These are phyloP conservation scores for Potentilla sterilis DNA, from an alignment of 306 rosid species.

Conservation along the genomic window DNA sequence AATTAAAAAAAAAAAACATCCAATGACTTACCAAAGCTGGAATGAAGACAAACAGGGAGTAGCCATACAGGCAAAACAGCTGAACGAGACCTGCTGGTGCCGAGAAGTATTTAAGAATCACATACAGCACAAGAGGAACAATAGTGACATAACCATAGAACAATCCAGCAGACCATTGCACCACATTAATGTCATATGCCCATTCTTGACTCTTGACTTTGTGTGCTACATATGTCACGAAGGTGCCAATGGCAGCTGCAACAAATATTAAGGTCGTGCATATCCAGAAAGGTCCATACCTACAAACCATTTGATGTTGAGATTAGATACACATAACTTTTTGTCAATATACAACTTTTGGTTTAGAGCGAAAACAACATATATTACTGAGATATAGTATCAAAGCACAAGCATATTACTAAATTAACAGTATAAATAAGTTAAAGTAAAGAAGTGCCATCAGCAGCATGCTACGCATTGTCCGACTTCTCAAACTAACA, in stretches of 20 bases:
- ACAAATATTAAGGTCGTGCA: slow-evolving; percentile 92
- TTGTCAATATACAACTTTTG: not conserved
- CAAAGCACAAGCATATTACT: not conserved
- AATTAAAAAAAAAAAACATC: slow-evolving; percentile 7
- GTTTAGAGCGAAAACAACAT: not conserved
- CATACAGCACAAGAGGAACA: slow-evolving; percentile 71
- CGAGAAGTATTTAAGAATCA: slow-evolving; percentile 87
- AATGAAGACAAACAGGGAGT: slow-evolving; percentile 85
- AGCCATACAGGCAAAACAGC: slow-evolving; percentile 90
- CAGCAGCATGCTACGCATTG: not conserved
- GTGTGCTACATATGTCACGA: slow-evolving; percentile 88
- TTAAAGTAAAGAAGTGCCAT: not conserved
- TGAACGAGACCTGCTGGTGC: slow-evolving; percentile 90
- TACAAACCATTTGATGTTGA: slow-evolving; percentile 35
- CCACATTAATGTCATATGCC: slow-evolving; percentile 89
- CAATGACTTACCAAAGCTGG: slow-evolving; percentile 76
- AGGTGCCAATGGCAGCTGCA: slow-evolving; percentile 92
- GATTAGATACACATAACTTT: slow-evolving; percentile 8
- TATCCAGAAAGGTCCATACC: slow-evolving; percentile 99
- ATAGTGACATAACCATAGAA: slow-evolving; percentile 88
- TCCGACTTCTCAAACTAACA: not conserved
- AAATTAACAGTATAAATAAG: not conserved
- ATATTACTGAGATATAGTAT: not conserved
- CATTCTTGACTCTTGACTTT: slow-evolving; percentile 71
- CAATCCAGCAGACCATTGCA: slow-evolving; percentile 95